Conservation (phyloP, 78 protist genomes). For the Cavenderia fasciculata region DNA sequence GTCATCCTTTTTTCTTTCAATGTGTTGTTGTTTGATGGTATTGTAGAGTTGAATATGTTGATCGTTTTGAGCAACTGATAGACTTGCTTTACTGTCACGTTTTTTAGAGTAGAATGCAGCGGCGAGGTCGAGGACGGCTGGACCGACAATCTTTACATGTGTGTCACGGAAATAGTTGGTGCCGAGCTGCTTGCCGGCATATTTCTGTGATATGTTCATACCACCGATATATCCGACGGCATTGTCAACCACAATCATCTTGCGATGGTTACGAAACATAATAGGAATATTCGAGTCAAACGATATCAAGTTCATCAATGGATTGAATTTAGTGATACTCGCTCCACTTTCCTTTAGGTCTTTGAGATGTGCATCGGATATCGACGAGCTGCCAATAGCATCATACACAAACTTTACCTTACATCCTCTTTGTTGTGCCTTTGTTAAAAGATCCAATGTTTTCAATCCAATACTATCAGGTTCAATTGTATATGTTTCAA, state of each 20-base stretch:
- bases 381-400: slow-evolving; percentile 67
- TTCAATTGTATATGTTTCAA: slow-evolving; percentile 79
- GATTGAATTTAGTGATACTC: slow-evolving; percentile 28
- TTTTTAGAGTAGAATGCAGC: slow-evolving; percentile 1
- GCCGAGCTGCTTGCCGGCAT: slow-evolving; percentile 50
- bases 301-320: no score
- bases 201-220: slow-evolving; percentile 77
- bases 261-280: slow-evolving; percentile 67
- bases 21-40: no score
- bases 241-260: slow-evolving; percentile 72
- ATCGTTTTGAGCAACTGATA: no score
- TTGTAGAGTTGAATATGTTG: no score
- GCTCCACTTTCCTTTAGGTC: slow-evolving; percentile 1
- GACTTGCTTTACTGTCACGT: not conserved
- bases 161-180: slow-evolving; percentile 61
- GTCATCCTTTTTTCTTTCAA: no score
- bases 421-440: slow-evolving; percentile 61
- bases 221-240: slow-evolving; percentile 79
- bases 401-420: slow-evolving; percentile 59
- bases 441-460: slow-evolving; percentile 41
- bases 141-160: slow-evolving; percentile 75
- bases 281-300: not conserved
- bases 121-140: slow-evolving; percentile 30
- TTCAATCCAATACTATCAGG: slow-evolving; percentile 51
- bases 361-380: slow-evolving; percentile 13